phyloP scores from a whole-genome alignment of 1,139 yeast genomes.

The Blastobotrys buckinghamii region DNA sequence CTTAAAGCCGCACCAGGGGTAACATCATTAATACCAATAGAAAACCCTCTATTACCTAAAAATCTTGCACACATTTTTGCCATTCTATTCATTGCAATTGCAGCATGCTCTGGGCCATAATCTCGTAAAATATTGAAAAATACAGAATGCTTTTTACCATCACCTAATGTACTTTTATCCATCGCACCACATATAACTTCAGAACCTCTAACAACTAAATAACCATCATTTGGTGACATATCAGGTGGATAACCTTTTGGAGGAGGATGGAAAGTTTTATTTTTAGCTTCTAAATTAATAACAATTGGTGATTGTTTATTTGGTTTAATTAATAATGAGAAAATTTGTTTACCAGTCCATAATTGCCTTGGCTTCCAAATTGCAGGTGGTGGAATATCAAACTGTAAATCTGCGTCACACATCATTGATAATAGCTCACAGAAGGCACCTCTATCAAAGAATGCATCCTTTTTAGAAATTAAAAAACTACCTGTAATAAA shows the following conservation, averaged over 20 bases:
- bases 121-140: constrained; percentile 93
- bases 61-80: constrained; percentile 95
- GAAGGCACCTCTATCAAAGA: constrained; percentile 81
- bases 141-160: constrained; percentile 96
- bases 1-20: constrained; percentile 84
- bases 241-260: constrained; percentile 67
- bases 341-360: constrained; percentile 98
- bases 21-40: constrained; percentile 96
- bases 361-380: constrained; percentile 79
- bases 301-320: constrained; percentile 68
- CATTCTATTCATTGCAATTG: constrained; percentile 96
- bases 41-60: constrained; percentile 91
- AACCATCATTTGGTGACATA: constrained; percentile 98
- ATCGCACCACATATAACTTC: constrained; percentile 86
- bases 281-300: constrained; percentile 90
- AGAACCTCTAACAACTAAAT: constrained; percentile 83
- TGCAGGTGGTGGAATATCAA: constrained; percentile 94
- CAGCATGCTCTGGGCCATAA: constrained; percentile 94
- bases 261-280: constrained; percentile 80
- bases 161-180: constrained; percentile 96
- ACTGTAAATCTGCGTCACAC: constrained; percentile 86
- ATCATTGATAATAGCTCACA: constrained; percentile 86
- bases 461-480: constrained; percentile 88
- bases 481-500: constrained; percentile 94
- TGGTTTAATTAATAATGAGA: constrained; percentile 81